Evolutionary conservation across 1,284 basidiomycete species (phyloP).

Genomic region (Macrocybe sp.): DNA sequence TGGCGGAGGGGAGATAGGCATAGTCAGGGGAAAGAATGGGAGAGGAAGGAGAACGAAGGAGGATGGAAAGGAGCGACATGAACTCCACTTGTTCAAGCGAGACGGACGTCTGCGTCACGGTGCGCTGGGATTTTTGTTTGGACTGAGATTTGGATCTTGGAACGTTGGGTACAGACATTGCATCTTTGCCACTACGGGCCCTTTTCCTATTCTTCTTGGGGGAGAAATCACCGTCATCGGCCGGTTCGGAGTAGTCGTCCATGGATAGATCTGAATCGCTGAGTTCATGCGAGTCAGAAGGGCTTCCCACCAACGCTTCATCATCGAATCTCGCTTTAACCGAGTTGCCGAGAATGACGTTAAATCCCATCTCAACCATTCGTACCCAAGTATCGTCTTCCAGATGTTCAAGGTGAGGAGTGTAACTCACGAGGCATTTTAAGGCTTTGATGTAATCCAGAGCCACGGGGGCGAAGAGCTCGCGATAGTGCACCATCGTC

Average conservation of each 20-base stretch:
- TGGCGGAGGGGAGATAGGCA: conserved; percentile 38
- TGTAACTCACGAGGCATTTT: conserved; percentile 51
- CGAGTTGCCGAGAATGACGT: conserved; percentile 65
- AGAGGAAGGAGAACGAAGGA: conserved; percentile 56
- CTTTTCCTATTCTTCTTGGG: conserved; percentile 30
- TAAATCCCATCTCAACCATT: conserved; percentile 71
- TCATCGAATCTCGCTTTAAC: conserved; percentile 39
- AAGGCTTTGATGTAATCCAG: conserved; percentile 82
- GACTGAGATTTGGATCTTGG: conserved; percentile 13
- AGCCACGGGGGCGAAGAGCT: conserved; percentile 63
- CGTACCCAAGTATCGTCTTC: conserved; percentile 63
- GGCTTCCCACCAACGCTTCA: conserved; percentile 21
- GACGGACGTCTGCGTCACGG: conserved; percentile 25
- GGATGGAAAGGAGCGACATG: conserved; percentile 58
- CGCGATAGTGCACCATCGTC: conserved; percentile 50
- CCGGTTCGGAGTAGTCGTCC: conserved; percentile 25
- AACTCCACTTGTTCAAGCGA: conserved; percentile 68
- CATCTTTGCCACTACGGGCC: conserved; percentile 16
- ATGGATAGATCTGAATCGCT: conserved; percentile 26
- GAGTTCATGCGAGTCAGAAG: not conserved
- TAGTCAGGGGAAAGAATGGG: conserved; percentile 43
- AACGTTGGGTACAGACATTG: conserved; percentile 13
- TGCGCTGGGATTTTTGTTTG: conserved; percentile 9
- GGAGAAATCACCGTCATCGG: conserved; percentile 18
- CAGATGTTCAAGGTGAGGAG: conserved; percentile 78